Evolutionary conservation across 306 rosid genomes (phyloP), one percentile per base, ranked within the genome.

Genomic region (Ochetophila trinervis): DNA sequence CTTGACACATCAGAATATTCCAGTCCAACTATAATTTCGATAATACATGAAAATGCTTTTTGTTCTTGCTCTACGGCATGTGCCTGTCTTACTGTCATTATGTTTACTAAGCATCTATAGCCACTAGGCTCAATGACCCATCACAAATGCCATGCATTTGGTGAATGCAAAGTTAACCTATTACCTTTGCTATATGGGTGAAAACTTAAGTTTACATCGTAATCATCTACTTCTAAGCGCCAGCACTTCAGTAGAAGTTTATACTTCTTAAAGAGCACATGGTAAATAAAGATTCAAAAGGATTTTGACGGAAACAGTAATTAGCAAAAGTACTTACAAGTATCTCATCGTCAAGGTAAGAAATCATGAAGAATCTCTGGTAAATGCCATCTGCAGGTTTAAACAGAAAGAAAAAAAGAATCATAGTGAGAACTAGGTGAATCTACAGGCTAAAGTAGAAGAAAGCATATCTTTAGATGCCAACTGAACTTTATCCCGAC

Each of bases 341-440:
- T 81, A 94, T 94, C 77, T 90, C 97, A 42, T 78, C 86, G 66
- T 90, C 99, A 55, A 94, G 97, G 80, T 94, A 94, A 71, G 99
- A 94, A 76, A 94, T 88, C 99, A 94, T 86, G 84, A 86, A 83
- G 63, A 88, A 85, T 69, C 99, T 90, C 74, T 79, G 87, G 48
- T 67, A 86, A 67, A 85, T 71, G 63, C 96, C 97, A 86, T 81
- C 99, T 94, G 80, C 87, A 78, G 15, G 57, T 44, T 66, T 36
- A 53, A 52, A 53, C 67, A 67, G 16, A 68, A 79, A 48, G 53
- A 69, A 19, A 80, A 59, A 35, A 69, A 30, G 42, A 40, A 64
- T 63, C 60, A 62, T 51, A 15, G 47, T 56, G 2, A 20, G 36
- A 11, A 57, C 1, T 19, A 30, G 62, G 63, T 55, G 52, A 40